Evolutionary conservation across 306 rosid species (phyloP).

Genomic region (Vigna nakashimae): DNA sequence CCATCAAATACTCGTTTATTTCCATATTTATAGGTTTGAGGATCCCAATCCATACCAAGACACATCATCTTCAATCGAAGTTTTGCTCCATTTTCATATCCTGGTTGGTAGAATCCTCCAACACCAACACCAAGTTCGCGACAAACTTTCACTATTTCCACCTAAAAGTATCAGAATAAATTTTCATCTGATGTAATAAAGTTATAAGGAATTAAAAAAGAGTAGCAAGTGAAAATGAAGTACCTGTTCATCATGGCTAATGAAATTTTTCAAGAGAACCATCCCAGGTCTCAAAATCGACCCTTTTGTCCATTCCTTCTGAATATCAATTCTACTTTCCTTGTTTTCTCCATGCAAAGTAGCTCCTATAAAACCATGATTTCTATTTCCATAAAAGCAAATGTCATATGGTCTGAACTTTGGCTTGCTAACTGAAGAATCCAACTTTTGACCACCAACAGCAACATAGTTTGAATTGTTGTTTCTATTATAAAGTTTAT

Average conservation of each 20-base stretch:
- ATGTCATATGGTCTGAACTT: slow-evolving; percentile 50
- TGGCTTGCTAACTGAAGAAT: slow-evolving; percentile 2
- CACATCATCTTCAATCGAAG: slow-evolving; percentile 77
- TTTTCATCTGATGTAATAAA: not conserved
- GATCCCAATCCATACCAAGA: slow-evolving; percentile 80
- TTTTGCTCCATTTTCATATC: slow-evolving; percentile 64
- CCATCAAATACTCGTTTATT: slow-evolving; percentile 46
- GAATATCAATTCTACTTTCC: slow-evolving; percentile 27
- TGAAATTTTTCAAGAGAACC: slow-evolving; percentile 63
- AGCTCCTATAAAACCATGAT: not conserved
- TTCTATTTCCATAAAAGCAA: slow-evolving; percentile 43
- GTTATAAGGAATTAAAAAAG: not conserved
- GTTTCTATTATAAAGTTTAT: not conserved
- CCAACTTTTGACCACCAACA: not conserved
- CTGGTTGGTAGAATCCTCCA: slow-evolving; percentile 77
- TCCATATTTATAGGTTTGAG: slow-evolving; percentile 62
- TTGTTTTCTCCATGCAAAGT: slow-evolving; percentile 4
- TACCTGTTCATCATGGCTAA: slow-evolving; percentile 60
- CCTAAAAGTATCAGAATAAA: slow-evolving; percentile 48
- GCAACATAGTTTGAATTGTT: slow-evolving; percentile 23
- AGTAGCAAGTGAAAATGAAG: not conserved
- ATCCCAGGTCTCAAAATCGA: slow-evolving; percentile 64
- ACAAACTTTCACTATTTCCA: slow-evolving; percentile 54
- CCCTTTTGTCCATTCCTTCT: not conserved
- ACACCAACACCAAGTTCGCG: slow-evolving; percentile 63